phyloP scores from a whole-genome alignment of 148 eudicot genomes.

The Chenopodium formosanum region DNA sequence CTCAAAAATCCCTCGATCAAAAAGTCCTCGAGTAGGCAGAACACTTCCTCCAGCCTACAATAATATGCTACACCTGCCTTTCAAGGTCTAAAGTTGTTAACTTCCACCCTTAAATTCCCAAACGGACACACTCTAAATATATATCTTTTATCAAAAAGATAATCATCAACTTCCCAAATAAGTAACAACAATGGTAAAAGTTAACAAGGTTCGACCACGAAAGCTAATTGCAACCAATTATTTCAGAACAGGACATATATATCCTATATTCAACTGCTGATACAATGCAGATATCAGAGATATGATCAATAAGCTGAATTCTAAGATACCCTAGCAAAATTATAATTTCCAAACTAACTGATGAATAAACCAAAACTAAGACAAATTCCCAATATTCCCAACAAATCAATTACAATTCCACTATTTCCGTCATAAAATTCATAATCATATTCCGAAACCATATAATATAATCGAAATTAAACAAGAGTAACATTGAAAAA shows the following conservation, averaged over 20 bases:
- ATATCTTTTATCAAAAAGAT: background rate
- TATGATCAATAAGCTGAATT: background rate
- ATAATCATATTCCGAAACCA: background rate
- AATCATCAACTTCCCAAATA: background rate
- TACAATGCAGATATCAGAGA: background rate
- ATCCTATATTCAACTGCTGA: background rate
- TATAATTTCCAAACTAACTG: too few species aligned
- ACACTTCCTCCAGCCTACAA: background rate
- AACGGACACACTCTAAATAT: background rate
- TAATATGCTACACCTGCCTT: background rate
- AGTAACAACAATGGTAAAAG: background rate
- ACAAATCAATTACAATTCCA: constrained; percentile 1
- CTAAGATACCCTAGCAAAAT: too few species aligned
- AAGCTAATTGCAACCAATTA: background rate
- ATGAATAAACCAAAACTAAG: too few species aligned
- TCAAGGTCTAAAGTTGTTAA: background rate
- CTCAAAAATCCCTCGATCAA: background rate
- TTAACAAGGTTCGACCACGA: background rate
- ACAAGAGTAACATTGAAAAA: background rate
- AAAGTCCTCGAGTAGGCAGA: too few species aligned
- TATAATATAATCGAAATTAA: background rate
- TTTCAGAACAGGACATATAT: background rate
- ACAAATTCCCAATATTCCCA: background rate
- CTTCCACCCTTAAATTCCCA: background rate
- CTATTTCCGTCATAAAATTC: background rate